These are phyloP conservation scores for Emergomyces africanus DNA, from an alignment of 2,329 filamentous ascomycete genomes.

Conservation along the genomic window DNA sequence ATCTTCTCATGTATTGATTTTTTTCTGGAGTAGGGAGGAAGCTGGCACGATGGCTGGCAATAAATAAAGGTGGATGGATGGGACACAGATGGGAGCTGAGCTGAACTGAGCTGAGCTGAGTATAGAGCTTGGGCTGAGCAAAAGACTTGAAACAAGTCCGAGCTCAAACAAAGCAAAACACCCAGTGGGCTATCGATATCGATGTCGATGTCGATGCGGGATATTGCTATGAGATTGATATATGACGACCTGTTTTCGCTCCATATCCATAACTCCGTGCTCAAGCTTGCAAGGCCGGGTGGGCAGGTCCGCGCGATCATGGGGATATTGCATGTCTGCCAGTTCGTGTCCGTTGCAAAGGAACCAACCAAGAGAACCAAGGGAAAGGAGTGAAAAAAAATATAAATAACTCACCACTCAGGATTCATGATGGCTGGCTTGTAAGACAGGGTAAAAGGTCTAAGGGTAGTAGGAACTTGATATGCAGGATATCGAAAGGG, in stretches of 20 bases:
- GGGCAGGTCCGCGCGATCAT: neutral
- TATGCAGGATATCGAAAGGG: no score
- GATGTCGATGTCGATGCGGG: neutral
- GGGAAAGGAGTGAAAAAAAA: neutral
- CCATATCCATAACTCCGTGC: neutral
- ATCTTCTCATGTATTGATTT: neutral
- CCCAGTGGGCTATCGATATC: neutral
- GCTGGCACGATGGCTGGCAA: neutral
- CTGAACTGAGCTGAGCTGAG: neutral
- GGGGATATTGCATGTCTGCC: no score
- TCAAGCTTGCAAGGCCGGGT: neutral
- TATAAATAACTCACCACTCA: conserved; percentile 31
- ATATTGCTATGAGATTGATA: neutral
- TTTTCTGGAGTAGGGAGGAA: neutral
- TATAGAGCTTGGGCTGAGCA: no score
- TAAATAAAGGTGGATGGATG: neutral
- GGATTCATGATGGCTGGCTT: conserved; percentile 33
- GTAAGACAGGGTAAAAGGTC: neutral
- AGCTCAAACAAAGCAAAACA: neutral
- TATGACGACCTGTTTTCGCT: neutral
- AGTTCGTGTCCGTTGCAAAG: no score
- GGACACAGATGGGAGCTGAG: neutral
- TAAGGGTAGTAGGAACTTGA: neutral
- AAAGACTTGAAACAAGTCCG: neutral
- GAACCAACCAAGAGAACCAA: no score